Percentiles rank a stretch among this genome's conserved stretches.
phyloP scores from a whole-genome alignment of 257 asterid species.

The Osmanthus fragrans region DNA sequence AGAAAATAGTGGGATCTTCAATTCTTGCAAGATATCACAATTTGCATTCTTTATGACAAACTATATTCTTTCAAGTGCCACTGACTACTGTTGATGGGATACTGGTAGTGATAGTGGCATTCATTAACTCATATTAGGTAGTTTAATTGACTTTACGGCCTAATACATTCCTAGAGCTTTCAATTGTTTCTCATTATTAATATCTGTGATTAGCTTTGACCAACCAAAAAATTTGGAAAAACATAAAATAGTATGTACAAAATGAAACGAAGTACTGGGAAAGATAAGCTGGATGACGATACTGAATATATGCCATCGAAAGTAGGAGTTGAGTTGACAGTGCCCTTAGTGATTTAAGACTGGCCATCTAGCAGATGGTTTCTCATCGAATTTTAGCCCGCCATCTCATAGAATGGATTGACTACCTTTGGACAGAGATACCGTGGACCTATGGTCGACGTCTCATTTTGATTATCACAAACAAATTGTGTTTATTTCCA shows the following conservation, averaged over 20 bases:
- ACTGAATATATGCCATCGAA: no score
- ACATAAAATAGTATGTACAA: background rate
- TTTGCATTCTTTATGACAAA: conserved; percentile 10
- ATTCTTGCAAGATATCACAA: conserved; percentile 18
- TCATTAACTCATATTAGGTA: background rate
- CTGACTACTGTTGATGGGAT: background rate
- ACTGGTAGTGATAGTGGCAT: background rate
- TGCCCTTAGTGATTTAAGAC: background rate
- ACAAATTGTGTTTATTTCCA: no score
- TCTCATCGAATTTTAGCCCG: background rate
- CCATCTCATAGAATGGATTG: background rate
- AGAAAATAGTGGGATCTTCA: conserved; percentile 11
- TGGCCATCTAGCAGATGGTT: background rate
- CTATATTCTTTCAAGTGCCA: conserved; percentile 12
- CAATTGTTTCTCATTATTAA: background rate
- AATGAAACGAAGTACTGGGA: background rate
- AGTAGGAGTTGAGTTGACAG: background rate
- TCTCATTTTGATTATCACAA: no score
- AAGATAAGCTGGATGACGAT: no score
- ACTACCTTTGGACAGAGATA: background rate
- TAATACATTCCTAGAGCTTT: background rate
- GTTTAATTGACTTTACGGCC: background rate
- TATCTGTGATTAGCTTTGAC: background rate
- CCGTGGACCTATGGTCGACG: background rate
- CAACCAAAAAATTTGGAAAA: background rate